phyloP scores from a whole-genome alignment of 1,284 basidiomycete genomes.

The Agaricales sp. region DNA sequence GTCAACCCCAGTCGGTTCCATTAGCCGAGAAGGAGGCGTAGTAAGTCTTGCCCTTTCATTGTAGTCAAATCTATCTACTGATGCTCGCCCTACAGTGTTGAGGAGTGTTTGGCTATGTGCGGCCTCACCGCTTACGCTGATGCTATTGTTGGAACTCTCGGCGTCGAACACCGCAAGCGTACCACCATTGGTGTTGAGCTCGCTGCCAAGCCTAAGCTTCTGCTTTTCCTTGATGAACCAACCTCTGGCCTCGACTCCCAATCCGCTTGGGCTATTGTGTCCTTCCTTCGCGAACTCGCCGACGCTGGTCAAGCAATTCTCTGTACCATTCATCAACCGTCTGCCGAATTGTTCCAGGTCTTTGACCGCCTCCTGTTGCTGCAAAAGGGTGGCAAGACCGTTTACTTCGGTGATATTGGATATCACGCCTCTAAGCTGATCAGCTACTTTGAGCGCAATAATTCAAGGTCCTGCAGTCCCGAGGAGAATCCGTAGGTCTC shows the following conservation, averaged over 20 bases:
- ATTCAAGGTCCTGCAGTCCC: conserved; percentile 24
- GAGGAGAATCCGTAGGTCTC: conserved; percentile 30
- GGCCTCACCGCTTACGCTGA: not conserved
- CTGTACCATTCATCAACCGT: too few species aligned
- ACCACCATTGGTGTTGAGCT: conserved; percentile 68
- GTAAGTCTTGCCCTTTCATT: not conserved
- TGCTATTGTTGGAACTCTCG: conserved; percentile 25
- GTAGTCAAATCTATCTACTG: not conserved
- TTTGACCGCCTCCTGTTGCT: conserved; percentile 38
- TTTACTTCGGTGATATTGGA: conserved; percentile 44
- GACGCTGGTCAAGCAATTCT: conserved; percentile 49
- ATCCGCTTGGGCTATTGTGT: conserved; percentile 41
- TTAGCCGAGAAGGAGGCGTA: conserved; percentile 71
- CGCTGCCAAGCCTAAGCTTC: conserved; percentile 36
- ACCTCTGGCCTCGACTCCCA: conserved; percentile 57
- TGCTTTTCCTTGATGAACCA: too few species aligned
- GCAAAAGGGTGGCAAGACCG: conserved; percentile 35
- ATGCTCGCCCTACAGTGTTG: conserved; percentile 17
- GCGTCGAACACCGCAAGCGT: conserved; percentile 62
- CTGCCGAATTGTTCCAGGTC: conserved; percentile 34
- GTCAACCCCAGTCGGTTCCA: conserved; percentile 64
- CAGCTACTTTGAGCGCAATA: conserved; percentile 37
- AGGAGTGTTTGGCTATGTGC: not conserved
- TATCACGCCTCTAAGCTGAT: conserved; percentile 28
- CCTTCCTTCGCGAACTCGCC: conserved; percentile 32